Evolutionary conservation across 140 eudicot species (phyloP).

Genomic region (Stevia rebaudiana): DNA sequence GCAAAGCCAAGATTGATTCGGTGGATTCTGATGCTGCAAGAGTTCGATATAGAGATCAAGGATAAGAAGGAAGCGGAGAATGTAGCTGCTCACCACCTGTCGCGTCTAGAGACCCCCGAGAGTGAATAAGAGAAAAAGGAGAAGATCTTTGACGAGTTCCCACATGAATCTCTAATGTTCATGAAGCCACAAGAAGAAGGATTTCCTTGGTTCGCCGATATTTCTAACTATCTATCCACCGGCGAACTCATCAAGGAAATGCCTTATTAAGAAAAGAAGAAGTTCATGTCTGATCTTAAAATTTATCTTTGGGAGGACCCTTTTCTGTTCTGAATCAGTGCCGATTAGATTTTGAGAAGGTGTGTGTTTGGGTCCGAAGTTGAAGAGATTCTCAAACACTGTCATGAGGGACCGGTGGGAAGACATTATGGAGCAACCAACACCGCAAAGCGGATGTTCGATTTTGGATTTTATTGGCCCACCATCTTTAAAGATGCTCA

Average conservation of each 20-base stretch:
- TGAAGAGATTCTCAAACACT: not conserved
- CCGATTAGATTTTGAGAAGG: not conserved
- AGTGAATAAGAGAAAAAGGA: not conserved
- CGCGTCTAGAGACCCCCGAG: not conserved
- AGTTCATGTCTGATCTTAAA: not conserved
- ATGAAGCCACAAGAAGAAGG: not conserved
- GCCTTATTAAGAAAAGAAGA: not conserved
- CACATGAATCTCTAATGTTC: too few species aligned
- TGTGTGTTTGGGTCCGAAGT: not conserved
- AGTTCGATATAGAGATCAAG: not conserved
- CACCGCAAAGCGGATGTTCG: not conserved
- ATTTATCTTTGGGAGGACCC: not conserved
- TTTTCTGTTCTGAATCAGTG: not conserved
- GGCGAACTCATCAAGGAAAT: not conserved
- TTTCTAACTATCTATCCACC: not conserved
- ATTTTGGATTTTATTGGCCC: not conserved
- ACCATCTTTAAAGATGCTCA: not conserved
- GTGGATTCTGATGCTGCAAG: not conserved
- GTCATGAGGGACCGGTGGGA: constrained; percentile 1
- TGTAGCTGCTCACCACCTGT: not conserved
- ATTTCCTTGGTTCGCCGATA: constrained; percentile 6
- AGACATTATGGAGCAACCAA: not conserved
- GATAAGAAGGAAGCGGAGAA: not conserved
- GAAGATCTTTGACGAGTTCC: too few species aligned
- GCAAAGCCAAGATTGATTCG: not conserved